Evolutionary conservation across 257 asterid genomes (phyloP).

Genomic region (Scutellaria barbata): DNA sequence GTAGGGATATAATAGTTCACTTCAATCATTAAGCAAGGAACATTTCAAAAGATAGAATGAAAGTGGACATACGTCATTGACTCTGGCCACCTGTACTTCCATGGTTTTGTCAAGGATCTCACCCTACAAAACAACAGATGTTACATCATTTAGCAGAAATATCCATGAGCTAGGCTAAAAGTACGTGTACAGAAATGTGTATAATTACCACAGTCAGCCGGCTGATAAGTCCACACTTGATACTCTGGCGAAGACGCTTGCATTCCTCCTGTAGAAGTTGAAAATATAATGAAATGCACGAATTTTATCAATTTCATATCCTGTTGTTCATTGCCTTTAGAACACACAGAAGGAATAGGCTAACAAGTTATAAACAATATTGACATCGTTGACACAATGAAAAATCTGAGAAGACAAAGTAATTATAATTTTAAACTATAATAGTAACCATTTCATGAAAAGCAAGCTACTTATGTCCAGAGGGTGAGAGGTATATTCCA

Average conservation of each 20-base stretch:
- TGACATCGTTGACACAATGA: conserved; percentile 14
- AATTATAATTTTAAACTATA: conserved; percentile 3
- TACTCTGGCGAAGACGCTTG: conserved; percentile 98
- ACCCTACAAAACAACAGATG: conserved; percentile 62
- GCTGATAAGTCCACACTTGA: conserved; percentile 88
- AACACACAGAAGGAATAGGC: conserved; percentile 10
- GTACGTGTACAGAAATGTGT: conserved; percentile 15
- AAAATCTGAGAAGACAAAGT: conserved; percentile 23
- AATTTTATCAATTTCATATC: conserved; percentile 6
- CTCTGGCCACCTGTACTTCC: conserved; percentile 90
- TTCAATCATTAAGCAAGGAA: not conserved
- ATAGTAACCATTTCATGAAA: conserved; percentile 23
- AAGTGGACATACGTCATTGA: conserved; percentile 77
- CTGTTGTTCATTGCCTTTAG: conserved; percentile 5
- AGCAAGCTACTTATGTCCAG: not conserved
- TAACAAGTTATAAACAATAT: not conserved
- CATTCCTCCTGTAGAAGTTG: conserved; percentile 84
- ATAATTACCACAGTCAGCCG: conserved; percentile 89
- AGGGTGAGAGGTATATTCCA: conserved; percentile 25
- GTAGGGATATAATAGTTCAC: not conserved
- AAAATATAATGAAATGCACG: conserved; percentile 1
- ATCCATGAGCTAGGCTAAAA: conserved; percentile 23
- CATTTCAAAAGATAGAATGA: conserved; percentile 12
- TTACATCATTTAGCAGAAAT: conserved; percentile 24
- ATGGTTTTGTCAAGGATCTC: conserved; percentile 95